These are phyloP conservation scores for Calonectria pauciramosa DNA, from an alignment of 2,329 filamentous ascomycete genomes.

Conservation along the genomic window DNA sequence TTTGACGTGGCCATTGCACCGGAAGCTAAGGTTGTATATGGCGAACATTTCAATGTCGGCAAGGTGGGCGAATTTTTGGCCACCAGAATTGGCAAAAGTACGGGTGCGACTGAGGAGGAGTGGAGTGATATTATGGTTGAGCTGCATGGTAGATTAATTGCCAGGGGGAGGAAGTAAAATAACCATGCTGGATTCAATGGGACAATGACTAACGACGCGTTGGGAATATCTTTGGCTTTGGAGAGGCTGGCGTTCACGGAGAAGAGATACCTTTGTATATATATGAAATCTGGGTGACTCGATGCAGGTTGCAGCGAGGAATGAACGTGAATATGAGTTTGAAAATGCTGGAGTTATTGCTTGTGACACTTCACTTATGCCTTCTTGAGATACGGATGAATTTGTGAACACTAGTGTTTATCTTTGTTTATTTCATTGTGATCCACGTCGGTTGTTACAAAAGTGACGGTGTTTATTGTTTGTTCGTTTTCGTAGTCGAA, in stretches of 20 bases:
- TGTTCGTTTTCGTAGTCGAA: background rate
- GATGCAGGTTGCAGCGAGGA: conserved; percentile 22
- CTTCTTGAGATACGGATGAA: background rate
- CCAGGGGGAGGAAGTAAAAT: conserved; percentile 65
- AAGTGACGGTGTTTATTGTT: background rate
- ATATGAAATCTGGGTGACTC: conserved; percentile 16
- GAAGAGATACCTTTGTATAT: conserved; percentile 43
- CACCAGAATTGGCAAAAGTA: conserved; percentile 63
- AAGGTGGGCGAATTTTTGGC: conserved; percentile 82
- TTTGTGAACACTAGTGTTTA: background rate
- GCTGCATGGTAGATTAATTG: conserved; percentile 67
- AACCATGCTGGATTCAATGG: conserved; percentile 25
- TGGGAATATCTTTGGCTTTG: conserved; percentile 28
- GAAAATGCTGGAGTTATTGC: background rate
- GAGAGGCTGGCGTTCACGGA: conserved; percentile 39
- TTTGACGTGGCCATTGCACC: conserved; percentile 68
- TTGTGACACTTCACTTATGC: background rate
- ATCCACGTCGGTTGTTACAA: background rate
- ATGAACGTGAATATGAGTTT: conserved; percentile 13
- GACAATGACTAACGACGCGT: conserved; percentile 49
- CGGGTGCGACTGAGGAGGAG: conserved; percentile 51
- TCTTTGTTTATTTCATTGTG: background rate
- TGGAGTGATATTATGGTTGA: conserved; percentile 72
- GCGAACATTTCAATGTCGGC: conserved; percentile 80
- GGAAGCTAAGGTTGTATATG: conserved; percentile 77